Evolutionary conservation across 305 asterid genomes (phyloP), one percentile per base, ranked within the genome.

Genomic region (Fraxinus paxiana): DNA sequence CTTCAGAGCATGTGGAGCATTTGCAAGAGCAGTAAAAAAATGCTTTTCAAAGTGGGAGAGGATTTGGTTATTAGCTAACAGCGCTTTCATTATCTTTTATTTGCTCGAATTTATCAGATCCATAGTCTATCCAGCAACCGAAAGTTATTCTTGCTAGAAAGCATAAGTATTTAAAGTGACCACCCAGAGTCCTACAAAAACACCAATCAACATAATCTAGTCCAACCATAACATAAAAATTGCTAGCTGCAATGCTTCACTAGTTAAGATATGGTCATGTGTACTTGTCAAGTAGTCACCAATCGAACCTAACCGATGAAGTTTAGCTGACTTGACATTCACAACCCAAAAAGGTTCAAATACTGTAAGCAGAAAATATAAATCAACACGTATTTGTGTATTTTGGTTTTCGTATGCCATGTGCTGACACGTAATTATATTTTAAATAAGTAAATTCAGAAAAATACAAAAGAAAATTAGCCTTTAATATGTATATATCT

Each of bases 401-500:
- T 5, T 18, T 56, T 6, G 13, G 10, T 56, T 56, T 56, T 22
- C 22, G 28, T 2, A 56, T 56, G 67, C 67, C 67, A 56, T 0
- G 20, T 56, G 28, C 67, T 18, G 67, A 56, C 67, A 56, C 67
- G 5, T 56, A 56, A 51, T 51, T 51, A 51, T 18, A 56, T 18
- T 56, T 56, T 18, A 56, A 56, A 56, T 56, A 56, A 56, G 67
- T 56, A 63, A 63, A 20, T 22, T 63, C 33, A 63, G 71, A 63
- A 20, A 63, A 63, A 33, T 59, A 43, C 3, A 6, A 26, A 63
- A 24, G 30, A 75, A 46, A 51, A 41, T 54, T 9, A 72, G 46
- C 71, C 67, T 75, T n/a, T 37, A 77, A 77, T 72, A 80, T 48
- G 33, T 75, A 78, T 61, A 73, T 4, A 73, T 48, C 63, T 80